Conservation (phyloP, 305 asterid genomes). For the Caryopteris hybrid region DNA sequence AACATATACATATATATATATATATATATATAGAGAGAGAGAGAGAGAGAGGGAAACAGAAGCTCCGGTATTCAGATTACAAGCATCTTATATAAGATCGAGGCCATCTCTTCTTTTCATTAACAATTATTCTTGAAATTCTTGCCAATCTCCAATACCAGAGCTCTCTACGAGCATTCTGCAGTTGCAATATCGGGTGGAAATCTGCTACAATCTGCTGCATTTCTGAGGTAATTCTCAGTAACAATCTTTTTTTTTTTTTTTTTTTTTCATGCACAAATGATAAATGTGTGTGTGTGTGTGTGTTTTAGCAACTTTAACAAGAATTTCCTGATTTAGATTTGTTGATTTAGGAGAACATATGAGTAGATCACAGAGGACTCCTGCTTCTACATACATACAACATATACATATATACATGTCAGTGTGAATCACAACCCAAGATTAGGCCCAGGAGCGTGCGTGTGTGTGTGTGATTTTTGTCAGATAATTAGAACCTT, state of each 20-base stretch:
- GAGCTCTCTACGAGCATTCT: neutral
- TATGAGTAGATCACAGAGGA: neutral
- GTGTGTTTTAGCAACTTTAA: no score
- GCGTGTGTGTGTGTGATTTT: neutral
- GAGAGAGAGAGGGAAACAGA: neutral
- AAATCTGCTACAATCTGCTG: slow-evolving; percentile 5
- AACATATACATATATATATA: neutral
- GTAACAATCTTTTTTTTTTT: no score
- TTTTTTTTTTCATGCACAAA: no score
- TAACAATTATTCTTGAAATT: neutral
- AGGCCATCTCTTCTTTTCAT: neutral
- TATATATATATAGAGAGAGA: neutral
- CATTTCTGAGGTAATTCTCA: slow-evolving; percentile 16
- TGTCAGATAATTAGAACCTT: neutral
- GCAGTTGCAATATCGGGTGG: neutral
- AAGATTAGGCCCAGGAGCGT: no score
- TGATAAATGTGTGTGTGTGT: no score
- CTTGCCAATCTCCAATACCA: neutral
- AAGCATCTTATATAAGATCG: neutral
- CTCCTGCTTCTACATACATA: neutral
- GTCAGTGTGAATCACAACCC: no score
- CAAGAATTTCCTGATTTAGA: neutral
- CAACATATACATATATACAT: neutral
- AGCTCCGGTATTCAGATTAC: neutral
- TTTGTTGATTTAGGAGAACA: neutral